Evolutionary conservation across 2,329 filamentous ascomycete genomes (phyloP), one percentile per base, ranked within the genome.

Genomic region (Blastomyces emzantsi): DNA sequence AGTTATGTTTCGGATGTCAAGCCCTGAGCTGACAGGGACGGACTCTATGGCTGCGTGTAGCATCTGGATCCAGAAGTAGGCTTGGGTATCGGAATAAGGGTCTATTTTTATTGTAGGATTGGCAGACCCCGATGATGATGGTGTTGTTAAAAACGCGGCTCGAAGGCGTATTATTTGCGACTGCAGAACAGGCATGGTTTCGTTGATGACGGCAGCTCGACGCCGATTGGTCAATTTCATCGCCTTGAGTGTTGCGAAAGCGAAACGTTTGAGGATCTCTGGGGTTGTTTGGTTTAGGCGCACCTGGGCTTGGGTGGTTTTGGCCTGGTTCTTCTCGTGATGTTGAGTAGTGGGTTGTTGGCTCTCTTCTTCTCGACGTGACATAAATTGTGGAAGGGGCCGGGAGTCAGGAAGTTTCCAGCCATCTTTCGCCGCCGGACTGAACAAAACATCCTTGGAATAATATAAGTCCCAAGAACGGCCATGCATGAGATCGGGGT

Each of bases 51-150:
- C 47, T 30, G 60, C 60, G n/a, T 62, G 60, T 7, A 62, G n/a
- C 28, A 62, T 54, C 30, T 62, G 60, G 22, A 62, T 43, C 47
- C 49, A 62, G n/a, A 62, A 62, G 36, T 55, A 62, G 28, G 60
- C 60, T n/a, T 62, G 60, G 28, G 60, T 62, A 30, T 41, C 13
- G 36, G 60, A 62, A 45, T 54, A 62, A 8, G 60, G 49, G 17
- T 54, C 47, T 36, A 55, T 55, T 4, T 17, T 30, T 6, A n/a
- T 30, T 33, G 59, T 49, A 9, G 22, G 13, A 55, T 55, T 36
- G 17, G 28, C 17, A 19, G 36, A 39, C 36, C 9, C 7, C 9
- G 51, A 54, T 55, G 52, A n/a, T 33, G 52, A 30, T 19, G 58
- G 11, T 4, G 54, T 19, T n/a, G 17, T 5, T n/a, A 41, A 41